These are phyloP conservation scores for Heliosperma pusillum DNA, from an alignment of 148 eudicot genomes.

Conservation along the genomic window DNA sequence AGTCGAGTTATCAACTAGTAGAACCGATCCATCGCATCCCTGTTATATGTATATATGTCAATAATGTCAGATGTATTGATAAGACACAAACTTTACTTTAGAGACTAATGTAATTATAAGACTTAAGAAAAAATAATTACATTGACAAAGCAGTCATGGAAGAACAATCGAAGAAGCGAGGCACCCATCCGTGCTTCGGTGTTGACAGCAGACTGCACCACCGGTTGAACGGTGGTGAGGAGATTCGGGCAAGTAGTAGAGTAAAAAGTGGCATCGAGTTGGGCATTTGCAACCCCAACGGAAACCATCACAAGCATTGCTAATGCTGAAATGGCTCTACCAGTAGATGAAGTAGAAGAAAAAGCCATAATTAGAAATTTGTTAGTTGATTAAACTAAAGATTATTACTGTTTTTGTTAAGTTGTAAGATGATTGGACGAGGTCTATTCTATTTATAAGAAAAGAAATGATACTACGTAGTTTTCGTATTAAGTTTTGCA, in stretches of 20 bases:
- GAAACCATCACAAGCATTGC: constrained; percentile 29
- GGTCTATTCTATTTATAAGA: no score
- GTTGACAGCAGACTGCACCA: constrained; percentile 45
- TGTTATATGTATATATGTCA: neutral
- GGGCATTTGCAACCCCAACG: constrained; percentile 56
- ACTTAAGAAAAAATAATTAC: constrained; percentile 27
- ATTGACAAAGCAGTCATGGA: constrained; percentile 86
- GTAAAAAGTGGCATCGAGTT: constrained; percentile 56
- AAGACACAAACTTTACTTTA: neutral
- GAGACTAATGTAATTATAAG: neutral
- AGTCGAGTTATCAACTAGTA: constrained; percentile 39
- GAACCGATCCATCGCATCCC: constrained; percentile 47
- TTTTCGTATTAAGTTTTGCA: no score
- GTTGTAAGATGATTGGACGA: no score
- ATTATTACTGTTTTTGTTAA: neutral
- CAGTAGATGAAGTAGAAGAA: constrained; percentile 16
- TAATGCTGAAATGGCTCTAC: neutral
- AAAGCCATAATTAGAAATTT: constrained; percentile 39
- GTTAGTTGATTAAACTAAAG: neutral
- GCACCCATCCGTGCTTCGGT: constrained; percentile 84
- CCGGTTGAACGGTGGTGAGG: constrained; percentile 35
- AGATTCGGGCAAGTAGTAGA: constrained; percentile 62
- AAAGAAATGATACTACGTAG: no score
- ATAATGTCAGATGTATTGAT: neutral
- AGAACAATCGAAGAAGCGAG: constrained; percentile 72